phyloP scores from a whole-genome alignment of 805 yeast genomes.

The Kregervanrija pseudodelftensis region DNA sequence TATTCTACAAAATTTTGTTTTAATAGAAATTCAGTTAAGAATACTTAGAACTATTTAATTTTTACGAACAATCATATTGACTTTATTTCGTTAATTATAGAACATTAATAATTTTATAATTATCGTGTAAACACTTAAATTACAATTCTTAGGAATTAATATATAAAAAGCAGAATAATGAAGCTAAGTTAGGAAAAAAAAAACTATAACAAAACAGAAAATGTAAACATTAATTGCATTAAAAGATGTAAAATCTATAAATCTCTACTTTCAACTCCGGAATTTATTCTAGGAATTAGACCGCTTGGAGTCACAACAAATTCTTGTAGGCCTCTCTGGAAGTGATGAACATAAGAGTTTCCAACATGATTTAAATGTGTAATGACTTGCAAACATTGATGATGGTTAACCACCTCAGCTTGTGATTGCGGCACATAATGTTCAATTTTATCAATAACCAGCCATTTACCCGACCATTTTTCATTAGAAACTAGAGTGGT shows the following conservation, averaged over 20 bases:
- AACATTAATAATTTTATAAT: no score
- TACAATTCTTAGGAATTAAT: no score
- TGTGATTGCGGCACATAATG: slow-evolving; percentile 9
- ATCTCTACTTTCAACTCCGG: not conserved
- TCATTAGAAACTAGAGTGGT: slow-evolving; percentile 26
- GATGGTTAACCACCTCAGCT: slow-evolving; percentile 4
- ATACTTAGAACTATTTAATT: no score
- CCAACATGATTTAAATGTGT: slow-evolving; percentile 9
- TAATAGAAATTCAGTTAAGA: no score
- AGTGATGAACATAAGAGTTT: slow-evolving; percentile 7
- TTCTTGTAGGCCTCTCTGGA: slow-evolving; percentile 23
- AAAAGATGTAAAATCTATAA: not conserved
- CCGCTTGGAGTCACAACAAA: slow-evolving; percentile 29
- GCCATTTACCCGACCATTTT: slow-evolving; percentile 27
- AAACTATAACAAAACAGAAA: no score
- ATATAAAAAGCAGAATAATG: no score
- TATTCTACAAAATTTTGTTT: no score
- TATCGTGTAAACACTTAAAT: no score
- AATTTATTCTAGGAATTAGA: slow-evolving; percentile 21
- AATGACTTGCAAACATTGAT: slow-evolving; percentile 6
- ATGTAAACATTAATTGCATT: no score
- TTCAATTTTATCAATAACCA: slow-evolving; percentile 20
- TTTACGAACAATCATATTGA: no score
- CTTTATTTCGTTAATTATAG: no score
- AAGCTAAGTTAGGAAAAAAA: no score